Conservation (phyloP, 768 basidiomycete species). For the Russula sp. region DNA sequence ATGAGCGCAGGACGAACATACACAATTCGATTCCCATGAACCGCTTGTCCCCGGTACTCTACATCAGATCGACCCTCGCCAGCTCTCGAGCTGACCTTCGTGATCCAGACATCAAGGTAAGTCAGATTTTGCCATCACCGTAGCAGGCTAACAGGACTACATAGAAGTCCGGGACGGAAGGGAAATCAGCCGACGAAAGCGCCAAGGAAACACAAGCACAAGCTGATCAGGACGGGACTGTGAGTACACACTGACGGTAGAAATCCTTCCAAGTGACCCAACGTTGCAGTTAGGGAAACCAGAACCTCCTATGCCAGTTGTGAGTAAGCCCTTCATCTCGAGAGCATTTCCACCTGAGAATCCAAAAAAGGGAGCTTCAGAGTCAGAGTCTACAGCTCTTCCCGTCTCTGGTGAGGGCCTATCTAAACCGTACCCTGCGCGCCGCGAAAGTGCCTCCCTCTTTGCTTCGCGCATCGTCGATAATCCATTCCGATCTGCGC, state of each 20-base stretch:
- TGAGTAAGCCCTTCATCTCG: neutral
- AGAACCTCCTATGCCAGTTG: neutral
- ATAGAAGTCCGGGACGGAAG: conserved; percentile 1
- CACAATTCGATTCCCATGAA: conserved; percentile 5
- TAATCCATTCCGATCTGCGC: conserved; percentile 7
- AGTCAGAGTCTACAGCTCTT: neutral
- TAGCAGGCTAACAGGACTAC: neutral
- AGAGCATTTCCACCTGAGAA: neutral
- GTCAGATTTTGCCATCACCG: neutral
- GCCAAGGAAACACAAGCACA: neutral
- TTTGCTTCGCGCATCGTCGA: neutral
- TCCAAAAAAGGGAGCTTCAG: neutral
- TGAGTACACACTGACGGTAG: neutral
- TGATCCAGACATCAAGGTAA: neutral
- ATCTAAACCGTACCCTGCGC: neutral
- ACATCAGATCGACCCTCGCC: conserved; percentile 16
- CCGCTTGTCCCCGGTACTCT: conserved; percentile 11
- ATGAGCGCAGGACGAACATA: neutral
- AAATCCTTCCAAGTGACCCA: neutral
- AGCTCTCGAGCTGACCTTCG: neutral
- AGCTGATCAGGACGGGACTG: neutral
- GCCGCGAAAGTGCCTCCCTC: neutral
- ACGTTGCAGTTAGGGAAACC: neutral
- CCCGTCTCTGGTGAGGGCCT: neutral
- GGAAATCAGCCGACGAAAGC: neutral